Evolutionary conservation across 192 early-diverging fungal species (phyloP), one percentile per base, ranked within the genome.

Genomic region (Dissophora globulifera): DNA sequence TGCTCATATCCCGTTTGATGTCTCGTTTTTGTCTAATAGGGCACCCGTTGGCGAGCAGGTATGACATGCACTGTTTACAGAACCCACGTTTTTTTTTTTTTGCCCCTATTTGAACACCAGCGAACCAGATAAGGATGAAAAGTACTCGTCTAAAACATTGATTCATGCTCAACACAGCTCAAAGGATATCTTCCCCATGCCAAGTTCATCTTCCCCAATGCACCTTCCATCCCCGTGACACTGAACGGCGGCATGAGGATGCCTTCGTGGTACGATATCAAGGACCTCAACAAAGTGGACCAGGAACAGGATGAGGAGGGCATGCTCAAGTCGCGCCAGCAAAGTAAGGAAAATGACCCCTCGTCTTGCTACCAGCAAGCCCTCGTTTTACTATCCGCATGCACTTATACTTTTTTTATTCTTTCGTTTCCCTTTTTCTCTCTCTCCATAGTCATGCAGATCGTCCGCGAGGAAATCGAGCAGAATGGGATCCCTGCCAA

Each of bases 261-360:
- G 94, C 97, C 95, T 8, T 89, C 85, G 17, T 97, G 95, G 95
- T 97, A 93, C 78, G 94, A 97, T 66, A 91, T 97, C 58, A 79
- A 61, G 49, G 63, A 75, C 10, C 78, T 93, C 29, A 62, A 84
- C 33, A 59, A 67, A 19, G 63, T 84, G 7, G 74, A 87, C 13
- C 62, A 71, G 33, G 70, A 81, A 53, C 91, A 93, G 58, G 94
- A 97, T 81, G 84, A 90, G 63, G 67, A 62, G 2, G 93, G 94
- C 10, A 88, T 96, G 89, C 69, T 89, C 17, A 65, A 55, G 17
- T 49, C 42, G 7, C 27, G 56, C 54, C 79, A 84, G 35, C 63
- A 79, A 58, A 40, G 78, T 63, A 71, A 30, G 45, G 47, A 17
- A 13, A 9, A n/a, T 38, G n/a, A n/a, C n/a, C n/a, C n/a, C n/a